These are phyloP conservation scores for Picea abies DNA, from an alignment of 83 land plant genomes.

Conservation along the genomic window DNA sequence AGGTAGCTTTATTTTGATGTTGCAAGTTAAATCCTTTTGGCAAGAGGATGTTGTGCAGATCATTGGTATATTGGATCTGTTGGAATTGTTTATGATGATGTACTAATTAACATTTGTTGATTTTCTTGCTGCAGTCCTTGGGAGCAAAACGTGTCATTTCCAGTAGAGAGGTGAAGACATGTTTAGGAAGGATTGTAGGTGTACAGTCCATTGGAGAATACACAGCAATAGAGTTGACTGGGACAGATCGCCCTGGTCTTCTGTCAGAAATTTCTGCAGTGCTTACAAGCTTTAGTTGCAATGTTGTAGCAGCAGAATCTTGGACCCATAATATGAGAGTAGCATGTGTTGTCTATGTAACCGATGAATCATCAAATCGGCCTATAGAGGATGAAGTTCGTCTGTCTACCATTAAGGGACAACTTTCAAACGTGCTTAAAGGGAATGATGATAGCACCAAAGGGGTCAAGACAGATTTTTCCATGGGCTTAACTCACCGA, in stretches of 20 bases:
- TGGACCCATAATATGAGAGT: constrained; percentile 52
- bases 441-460: constrained; percentile 31
- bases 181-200: constrained; percentile 20
- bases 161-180: constrained; percentile 13
- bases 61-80: neutral
- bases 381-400: constrained; percentile 28
- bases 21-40: neutral
- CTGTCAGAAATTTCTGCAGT: constrained; percentile 58
- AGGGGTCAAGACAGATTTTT: constrained; percentile 30
- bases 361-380: constrained; percentile 26
- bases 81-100: neutral
- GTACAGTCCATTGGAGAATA: constrained; percentile 33
- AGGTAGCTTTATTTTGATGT: constrained; percentile 6
- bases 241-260: constrained; percentile 52
- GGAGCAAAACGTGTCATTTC: neutral
- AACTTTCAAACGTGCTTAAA: constrained; percentile 32
- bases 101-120: neutral
- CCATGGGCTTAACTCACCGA: constrained; percentile 33
- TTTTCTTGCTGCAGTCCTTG: neutral
- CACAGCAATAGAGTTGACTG: constrained; percentile 54
- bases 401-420: constrained; percentile 28
- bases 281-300: constrained; percentile 43
- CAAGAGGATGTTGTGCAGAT: no score
- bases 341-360: constrained; percentile 44
- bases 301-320: constrained; percentile 50